Evolutionary conservation across 1,284 basidiomycete genomes (phyloP), one percentile per base, ranked within the genome.

Genomic region (Apiotrichum akiyoshidainum): DNA sequence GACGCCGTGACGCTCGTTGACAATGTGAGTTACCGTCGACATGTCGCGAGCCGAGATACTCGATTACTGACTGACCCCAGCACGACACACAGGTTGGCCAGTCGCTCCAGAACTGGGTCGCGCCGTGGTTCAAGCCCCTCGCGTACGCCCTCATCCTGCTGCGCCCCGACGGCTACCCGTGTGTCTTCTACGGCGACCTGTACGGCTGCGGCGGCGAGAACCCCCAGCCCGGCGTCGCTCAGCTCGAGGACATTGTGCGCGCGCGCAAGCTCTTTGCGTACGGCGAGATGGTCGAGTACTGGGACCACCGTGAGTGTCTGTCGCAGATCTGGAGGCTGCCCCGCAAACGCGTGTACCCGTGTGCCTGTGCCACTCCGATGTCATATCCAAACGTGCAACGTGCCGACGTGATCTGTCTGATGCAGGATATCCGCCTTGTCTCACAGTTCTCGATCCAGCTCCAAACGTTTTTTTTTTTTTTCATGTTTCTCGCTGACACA

Each of bases 141-240:
- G 83, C 83, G 2, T 96, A 97, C 75, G 85, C 92, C 1, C 76
- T 97, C 52, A 94, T 95, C 71, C 81, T 97, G 40, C 81, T 96
- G 44, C 85, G 92, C 60, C 80, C 82, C 21, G 82, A 85, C 57
- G 94, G 94, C n/a, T 86, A 93, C 75, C 94, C 94, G 83, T 93
- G 92, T 69, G 86, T 96, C 35, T 97, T 97, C 78, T 92, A 92
- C 63, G 92, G 92, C 10, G 94, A 97, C 76, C 73, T 95, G 26
- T 73, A 83, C 66, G 83, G 83, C 17, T 79, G 76, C 55, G 80
- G 79, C 5, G 80, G 81, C 16, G 77, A 80, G 26, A 80, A 81
- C 63, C 80, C 81, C 1, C 80, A 81, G 60, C 52, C 74, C 57
- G 75, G 76, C 11, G 76, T 80, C 33, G 65, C 57, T 31, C 81